Evolutionary conservation across 164 flowering plant genomes (phyloP).

Genomic region (Sextonia rubra): DNA sequence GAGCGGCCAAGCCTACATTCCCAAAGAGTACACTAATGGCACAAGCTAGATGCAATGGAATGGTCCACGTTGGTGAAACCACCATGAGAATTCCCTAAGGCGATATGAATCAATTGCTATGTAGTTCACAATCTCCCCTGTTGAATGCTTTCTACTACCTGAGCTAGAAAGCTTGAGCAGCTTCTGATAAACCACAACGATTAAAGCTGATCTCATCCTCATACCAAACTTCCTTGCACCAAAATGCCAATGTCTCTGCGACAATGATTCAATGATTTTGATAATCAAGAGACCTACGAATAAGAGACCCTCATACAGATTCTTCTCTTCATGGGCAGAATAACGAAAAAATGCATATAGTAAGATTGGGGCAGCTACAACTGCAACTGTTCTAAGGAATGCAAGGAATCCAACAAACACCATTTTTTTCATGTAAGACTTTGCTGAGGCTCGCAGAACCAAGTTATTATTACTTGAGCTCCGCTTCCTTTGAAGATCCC

Average conservation of each 20-base stretch:
- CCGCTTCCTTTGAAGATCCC: slow-evolving; percentile 27
- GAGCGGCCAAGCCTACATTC: slow-evolving; percentile 59
- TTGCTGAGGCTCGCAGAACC: slow-evolving; percentile 39
- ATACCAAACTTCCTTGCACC: slow-evolving; percentile 57
- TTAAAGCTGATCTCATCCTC: slow-evolving; percentile 79
- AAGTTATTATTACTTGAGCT: slow-evolving; percentile 20
- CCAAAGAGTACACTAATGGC: slow-evolving; percentile 44
- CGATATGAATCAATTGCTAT: slow-evolving; percentile 84
- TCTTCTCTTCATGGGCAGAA: slow-evolving; percentile 24
- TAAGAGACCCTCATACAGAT: slow-evolving; percentile 30
- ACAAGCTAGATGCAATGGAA: slow-evolving; percentile 42
- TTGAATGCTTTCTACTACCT: slow-evolving; percentile 62
- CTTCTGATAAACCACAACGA: slow-evolving; percentile 63
- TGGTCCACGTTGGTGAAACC: slow-evolving; percentile 67
- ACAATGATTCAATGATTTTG: slow-evolving; percentile 64
- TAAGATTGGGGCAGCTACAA: slow-evolving; percentile 51
- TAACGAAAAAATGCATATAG: slow-evolving; percentile 58
- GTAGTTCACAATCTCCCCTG: slow-evolving; percentile 85
- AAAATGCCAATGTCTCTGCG: slow-evolving; percentile 66
- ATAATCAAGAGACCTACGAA: slow-evolving; percentile 49
- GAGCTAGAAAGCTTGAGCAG: slow-evolving; percentile 65
- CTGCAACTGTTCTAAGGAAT: slow-evolving; percentile 41
- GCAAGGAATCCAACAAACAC: slow-evolving; percentile 43
- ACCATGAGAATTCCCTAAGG: slow-evolving; percentile 71
- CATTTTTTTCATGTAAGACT: slow-evolving; percentile 50